phyloP scores from a whole-genome alignment of 192 early-diverging fungal genomes.

The Oehlia diaphana region DNA sequence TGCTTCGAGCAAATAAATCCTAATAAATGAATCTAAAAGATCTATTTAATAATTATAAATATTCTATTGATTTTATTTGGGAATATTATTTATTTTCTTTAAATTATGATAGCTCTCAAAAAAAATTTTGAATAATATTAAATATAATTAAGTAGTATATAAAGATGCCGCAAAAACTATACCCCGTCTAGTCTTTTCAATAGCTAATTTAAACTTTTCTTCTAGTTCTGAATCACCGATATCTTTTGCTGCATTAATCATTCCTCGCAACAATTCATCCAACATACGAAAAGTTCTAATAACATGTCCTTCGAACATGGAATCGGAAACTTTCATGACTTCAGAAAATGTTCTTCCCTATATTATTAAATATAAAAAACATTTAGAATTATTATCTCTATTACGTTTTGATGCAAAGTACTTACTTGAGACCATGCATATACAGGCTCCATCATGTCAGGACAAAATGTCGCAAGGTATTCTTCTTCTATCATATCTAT shows the following conservation, averaged over 20 bases:
- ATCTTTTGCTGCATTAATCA: slow-evolving; percentile 85
- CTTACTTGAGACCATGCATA: slow-evolving; percentile 77
- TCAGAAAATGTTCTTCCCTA: slow-evolving; percentile 90
- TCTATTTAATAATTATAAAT: too few species aligned
- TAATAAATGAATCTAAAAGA: too few species aligned
- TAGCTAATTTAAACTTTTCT: slow-evolving; percentile 89
- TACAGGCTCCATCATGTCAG: slow-evolving; percentile 93
- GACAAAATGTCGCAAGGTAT: slow-evolving; percentile 81
- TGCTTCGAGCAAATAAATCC: too few species aligned
- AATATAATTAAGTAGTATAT: slow-evolving; percentile 54
- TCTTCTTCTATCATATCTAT: slow-evolving; percentile 84
- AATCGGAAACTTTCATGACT: slow-evolving; percentile 91
- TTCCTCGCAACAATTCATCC: slow-evolving; percentile 88
- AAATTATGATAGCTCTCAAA: too few species aligned
- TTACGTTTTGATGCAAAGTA: neutral
- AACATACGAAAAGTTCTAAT: slow-evolving; percentile 85
- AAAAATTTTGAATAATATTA: neutral
- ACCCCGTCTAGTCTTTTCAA: slow-evolving; percentile 90
- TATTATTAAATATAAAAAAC: neutral
- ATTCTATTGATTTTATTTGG: too few species aligned
- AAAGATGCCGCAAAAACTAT: slow-evolving; percentile 96
- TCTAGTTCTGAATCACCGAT: slow-evolving; percentile 94
- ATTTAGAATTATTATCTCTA: neutral
- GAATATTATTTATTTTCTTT: too few species aligned
- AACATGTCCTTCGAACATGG: slow-evolving; percentile 90